Evolutionary conservation across 2,329 filamentous ascomycete species (phyloP).

Genomic region (Cytospora chrysosperma): DNA sequence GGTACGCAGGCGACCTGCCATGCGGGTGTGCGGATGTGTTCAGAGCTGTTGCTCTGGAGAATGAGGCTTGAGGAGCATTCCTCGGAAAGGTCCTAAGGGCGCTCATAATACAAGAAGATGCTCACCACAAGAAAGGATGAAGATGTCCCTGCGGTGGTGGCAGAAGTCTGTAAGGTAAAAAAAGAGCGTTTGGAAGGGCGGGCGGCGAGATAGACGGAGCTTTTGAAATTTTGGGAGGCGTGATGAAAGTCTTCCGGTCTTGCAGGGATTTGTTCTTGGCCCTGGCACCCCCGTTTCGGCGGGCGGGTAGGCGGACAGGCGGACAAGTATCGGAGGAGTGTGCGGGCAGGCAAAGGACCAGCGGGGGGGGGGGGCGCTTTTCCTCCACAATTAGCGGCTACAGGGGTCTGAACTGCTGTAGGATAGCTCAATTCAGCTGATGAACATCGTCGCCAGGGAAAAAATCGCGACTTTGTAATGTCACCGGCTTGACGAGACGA

Average conservation of each 20-base stretch:
- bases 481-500: constrained; percentile 21
- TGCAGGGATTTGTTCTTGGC: constrained; percentile 13
- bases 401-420: constrained; percentile 11
- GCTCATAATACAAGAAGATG: constrained; percentile 42
- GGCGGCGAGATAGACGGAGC: not conserved
- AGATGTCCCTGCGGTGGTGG: constrained; percentile 7
- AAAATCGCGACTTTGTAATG: constrained; percentile 24
- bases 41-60: constrained; percentile 43
- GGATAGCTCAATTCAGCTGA: not conserved
- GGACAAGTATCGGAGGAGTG: constrained; percentile 21
- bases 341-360: constrained; percentile 16
- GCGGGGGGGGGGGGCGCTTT: constrained; percentile 1
- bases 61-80: constrained; percentile 43
- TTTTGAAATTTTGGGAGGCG: constrained; percentile 20
- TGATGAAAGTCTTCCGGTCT: constrained; percentile 18
- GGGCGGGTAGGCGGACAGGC: constrained; percentile 16
- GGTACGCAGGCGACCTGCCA: constrained; percentile 48
- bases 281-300: not conserved
- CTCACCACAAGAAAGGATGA: constrained; percentile 27
- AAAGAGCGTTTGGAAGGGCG: not conserved
- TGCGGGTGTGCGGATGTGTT: constrained; percentile 34
- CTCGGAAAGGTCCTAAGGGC: constrained; percentile 42
- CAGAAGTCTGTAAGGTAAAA: not conserved
- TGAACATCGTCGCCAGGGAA: constrained; percentile 6
- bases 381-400: constrained; percentile 14